Conservation (phyloP, 192 early-diverging fungal genomes). For the Phlyctochytrium planicorne region DNA sequence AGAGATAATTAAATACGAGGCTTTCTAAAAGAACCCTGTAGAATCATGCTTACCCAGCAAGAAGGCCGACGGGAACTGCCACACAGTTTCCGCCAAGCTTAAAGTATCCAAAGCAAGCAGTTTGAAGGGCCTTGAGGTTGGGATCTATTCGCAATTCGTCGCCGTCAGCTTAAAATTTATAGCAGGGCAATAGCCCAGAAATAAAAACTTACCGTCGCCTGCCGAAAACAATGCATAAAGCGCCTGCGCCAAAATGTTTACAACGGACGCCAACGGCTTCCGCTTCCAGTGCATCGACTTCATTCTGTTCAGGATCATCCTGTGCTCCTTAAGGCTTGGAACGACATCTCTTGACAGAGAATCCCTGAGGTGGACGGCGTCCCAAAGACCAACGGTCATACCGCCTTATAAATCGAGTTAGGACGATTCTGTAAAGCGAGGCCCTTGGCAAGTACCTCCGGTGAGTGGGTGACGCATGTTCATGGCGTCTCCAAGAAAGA, state of each 20-base stretch:
- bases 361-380: constrained; percentile 74
- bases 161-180: background rate
- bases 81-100: constrained; percentile 77
- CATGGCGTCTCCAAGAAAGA: constrained; percentile 91
- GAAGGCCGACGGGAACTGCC: constrained; percentile 77
- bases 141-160: constrained; percentile 47
- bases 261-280: constrained; percentile 63
- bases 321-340: constrained; percentile 47
- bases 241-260: constrained; percentile 94
- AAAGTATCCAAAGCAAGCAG: constrained; percentile 89
- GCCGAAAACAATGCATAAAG: constrained; percentile 88
- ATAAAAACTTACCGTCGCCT: constrained; percentile 56
- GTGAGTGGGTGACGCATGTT: constrained; percentile 97
- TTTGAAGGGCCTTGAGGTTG: constrained; percentile 70
- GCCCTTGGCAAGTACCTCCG: constrained; percentile 57
- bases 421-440: constrained; percentile 20
- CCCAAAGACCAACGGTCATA: constrained; percentile 96
- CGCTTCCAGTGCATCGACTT: constrained; percentile 75
- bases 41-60: constrained; percentile 62
- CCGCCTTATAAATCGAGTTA: constrained; percentile 53
- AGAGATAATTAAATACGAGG: background rate
- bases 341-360: constrained; percentile 49
- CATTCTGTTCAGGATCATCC: constrained; percentile 54
- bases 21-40: background rate
- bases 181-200: background rate